A percentile compares a stretch with the other conserved stretches of the same genome.
Evolutionary conservation across 805 yeast species (phyloP).

Genomic region (Zygoascus tannicola): DNA sequence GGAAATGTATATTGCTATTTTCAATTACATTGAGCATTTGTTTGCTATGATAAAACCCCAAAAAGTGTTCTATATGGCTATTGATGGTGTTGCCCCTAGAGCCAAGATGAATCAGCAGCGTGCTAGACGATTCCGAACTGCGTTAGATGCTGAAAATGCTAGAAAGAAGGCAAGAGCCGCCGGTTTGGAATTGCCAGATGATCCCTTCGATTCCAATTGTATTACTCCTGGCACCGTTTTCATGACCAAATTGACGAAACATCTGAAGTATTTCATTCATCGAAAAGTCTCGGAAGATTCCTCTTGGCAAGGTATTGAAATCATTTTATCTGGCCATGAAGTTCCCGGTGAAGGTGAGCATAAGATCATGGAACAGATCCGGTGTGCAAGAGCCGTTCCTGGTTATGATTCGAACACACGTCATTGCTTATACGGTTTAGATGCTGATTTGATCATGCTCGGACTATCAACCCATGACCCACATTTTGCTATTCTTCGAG

Average conservation of each 20-base stretch:
- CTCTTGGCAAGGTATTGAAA: constrained; percentile 70
- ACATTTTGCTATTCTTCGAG: constrained; percentile 89
- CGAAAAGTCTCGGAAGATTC: constrained; percentile 80
- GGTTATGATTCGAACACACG: constrained; percentile 71
- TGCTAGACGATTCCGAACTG: constrained; percentile 89
- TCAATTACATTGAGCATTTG: constrained; percentile 88
- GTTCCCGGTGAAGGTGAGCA: constrained; percentile 99
- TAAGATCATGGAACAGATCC: constrained; percentile 87
- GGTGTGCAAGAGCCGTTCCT: constrained; percentile 64
- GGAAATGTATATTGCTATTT: constrained; percentile 85
- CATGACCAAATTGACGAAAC: constrained; percentile 78
- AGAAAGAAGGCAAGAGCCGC: constrained; percentile 60
- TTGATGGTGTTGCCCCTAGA: constrained; percentile 98
- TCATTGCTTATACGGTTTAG: constrained; percentile 92
- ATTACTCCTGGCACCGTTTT: constrained; percentile 97
- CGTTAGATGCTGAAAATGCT: constrained; percentile 80
- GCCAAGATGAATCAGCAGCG: constrained; percentile 98
- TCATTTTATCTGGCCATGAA: constrained; percentile 84
- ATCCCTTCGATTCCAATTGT: constrained; percentile 82
- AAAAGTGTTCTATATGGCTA: constrained; percentile 86
- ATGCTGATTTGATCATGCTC: constrained; percentile 91
- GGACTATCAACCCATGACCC: constrained; percentile 90
- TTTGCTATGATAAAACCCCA: constrained; percentile 82
- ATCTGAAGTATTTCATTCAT: constrained; percentile 78
- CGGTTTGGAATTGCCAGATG: constrained; percentile 73